Evolutionary conservation across 768 basidiomycete genomes (phyloP), one percentile per base, ranked within the genome.

Genomic region (Polyporus arcularius): DNA sequence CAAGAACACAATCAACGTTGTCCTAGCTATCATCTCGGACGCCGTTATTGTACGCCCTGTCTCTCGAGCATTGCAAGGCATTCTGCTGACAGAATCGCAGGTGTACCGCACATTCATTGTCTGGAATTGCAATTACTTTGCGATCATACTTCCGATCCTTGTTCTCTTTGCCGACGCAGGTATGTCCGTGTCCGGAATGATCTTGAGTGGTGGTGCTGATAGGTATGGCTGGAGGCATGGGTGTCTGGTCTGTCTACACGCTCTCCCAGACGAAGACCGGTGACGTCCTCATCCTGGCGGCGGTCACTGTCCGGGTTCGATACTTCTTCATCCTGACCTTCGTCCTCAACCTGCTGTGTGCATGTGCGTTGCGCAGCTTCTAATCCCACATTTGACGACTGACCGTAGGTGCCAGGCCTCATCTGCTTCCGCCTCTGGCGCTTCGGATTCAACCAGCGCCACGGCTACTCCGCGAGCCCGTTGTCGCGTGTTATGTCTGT

Each of bases 21-120:
- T 48, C 38, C 38, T 49, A 32, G 55, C 55, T 35, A 47, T 57
- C 8, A 49, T 49, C 35, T 57, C 55, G 5, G 55, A 57, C 45
- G 11, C 14, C 11, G 48, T 57, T 46, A 57, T 57, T 11, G 55
- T 57, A 46, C 21, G 58, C 53, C 26, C 21, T 35, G 48, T 28
- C 26, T 41, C 12, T 38, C 16, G 31, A 8, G 55, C 38, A 12
- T 16, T 5, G 30, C 8, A 18, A 32, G 45, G 3, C 14, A 28
- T 2, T 16, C 31, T 40, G 38, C 32, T 16, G 14, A 14, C 42
- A 10, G 8, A 16, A 16, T 7, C 28, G 6, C 21, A 59, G 58
- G 58, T 59, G 18, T 59, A 59, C 38, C 50, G 58, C 32, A 59
- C 58, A 35, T 59, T 53, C 43, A 35, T 59, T 16, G 42, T 59